These are phyloP conservation scores for Moesziomyces sp. DNA, from an alignment of 1,284 basidiomycete species.

Conservation along the genomic window DNA sequence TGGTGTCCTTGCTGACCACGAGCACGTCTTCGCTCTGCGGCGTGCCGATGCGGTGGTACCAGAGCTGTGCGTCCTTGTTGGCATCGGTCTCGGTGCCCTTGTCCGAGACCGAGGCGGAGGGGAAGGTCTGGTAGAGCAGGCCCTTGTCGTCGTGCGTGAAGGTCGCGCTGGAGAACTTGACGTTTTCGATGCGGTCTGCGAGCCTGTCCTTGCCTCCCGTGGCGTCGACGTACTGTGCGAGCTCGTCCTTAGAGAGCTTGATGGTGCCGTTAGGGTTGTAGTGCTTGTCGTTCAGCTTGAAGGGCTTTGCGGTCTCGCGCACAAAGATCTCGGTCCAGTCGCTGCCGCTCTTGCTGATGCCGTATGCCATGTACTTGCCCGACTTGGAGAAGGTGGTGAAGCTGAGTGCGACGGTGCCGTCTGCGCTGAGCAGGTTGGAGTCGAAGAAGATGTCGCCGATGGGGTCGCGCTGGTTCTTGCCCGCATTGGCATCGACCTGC, in stretches of 20 bases:
- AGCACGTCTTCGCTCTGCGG: constrained; percentile 59
- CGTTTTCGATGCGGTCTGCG: constrained; percentile 53
- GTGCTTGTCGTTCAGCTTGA: constrained; percentile 37
- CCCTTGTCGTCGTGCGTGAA: constrained; percentile 65
- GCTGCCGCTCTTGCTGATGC: constrained; percentile 62
- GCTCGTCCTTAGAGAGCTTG: constrained; percentile 37
- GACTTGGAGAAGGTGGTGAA: constrained; percentile 59
- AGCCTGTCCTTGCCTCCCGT: constrained; percentile 58
- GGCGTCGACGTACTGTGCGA: constrained; percentile 35
- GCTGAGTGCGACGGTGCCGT: constrained; percentile 62
- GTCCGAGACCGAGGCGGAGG: constrained; percentile 52
- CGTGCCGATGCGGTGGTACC: constrained; percentile 64
- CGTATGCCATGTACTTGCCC: constrained; percentile 63
- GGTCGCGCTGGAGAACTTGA: constrained; percentile 60
- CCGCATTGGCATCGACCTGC: constrained; percentile 44
- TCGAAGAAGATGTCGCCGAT: constrained; percentile 64
- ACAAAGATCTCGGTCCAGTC: constrained; percentile 65
- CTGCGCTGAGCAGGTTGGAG: constrained; percentile 59
- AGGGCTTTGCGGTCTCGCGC: constrained; percentile 56
- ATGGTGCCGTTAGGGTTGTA: constrained; percentile 50
- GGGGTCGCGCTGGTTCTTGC: constrained; percentile 45
- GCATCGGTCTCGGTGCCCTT: constrained; percentile 65
- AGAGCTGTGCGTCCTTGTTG: constrained; percentile 63
- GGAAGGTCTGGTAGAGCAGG: constrained; percentile 65
- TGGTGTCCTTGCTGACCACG: constrained; percentile 57